These are phyloP conservation scores for Botrytis hyacinthi DNA, from an alignment of 2,329 filamentous ascomycete species.

Conservation along the genomic window DNA sequence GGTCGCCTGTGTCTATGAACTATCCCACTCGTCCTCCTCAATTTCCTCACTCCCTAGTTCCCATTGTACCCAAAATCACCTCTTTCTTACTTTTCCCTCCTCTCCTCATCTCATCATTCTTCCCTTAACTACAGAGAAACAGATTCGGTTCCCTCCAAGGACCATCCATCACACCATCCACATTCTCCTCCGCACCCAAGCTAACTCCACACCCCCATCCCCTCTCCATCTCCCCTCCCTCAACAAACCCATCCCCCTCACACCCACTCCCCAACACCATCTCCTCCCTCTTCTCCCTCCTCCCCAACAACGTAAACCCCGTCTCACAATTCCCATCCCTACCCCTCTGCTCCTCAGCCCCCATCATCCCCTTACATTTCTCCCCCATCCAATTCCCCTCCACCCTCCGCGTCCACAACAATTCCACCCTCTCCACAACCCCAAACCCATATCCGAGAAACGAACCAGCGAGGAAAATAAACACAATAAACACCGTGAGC, in stretches of 20 bases:
- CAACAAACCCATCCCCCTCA: background rate
- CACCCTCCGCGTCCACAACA: too few species aligned
- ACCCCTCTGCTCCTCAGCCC: too few species aligned
- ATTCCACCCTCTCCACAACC: background rate
- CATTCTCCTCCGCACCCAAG: background rate
- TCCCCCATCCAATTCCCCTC: background rate
- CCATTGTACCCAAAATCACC: background rate
- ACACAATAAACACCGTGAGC: background rate
- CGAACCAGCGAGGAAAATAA: background rate
- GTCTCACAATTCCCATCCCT: background rate
- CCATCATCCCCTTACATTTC: too few species aligned
- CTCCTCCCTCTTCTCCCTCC: background rate
- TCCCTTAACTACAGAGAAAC: background rate
- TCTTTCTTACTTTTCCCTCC: background rate
- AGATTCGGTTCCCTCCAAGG: background rate
- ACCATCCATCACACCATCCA: background rate
- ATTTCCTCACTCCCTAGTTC: fast-evolving
- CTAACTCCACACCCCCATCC: background rate
- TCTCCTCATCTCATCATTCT: background rate
- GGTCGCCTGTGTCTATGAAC: background rate
- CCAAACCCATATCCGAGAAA: background rate
- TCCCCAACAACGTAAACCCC: background rate
- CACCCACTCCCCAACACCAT: background rate
- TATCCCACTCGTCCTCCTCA: too few species aligned
- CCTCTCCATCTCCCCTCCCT: background rate